Evolutionary conservation across 2,329 filamentous ascomycete species (phyloP).

Genomic region (Diaporthe destruens): DNA sequence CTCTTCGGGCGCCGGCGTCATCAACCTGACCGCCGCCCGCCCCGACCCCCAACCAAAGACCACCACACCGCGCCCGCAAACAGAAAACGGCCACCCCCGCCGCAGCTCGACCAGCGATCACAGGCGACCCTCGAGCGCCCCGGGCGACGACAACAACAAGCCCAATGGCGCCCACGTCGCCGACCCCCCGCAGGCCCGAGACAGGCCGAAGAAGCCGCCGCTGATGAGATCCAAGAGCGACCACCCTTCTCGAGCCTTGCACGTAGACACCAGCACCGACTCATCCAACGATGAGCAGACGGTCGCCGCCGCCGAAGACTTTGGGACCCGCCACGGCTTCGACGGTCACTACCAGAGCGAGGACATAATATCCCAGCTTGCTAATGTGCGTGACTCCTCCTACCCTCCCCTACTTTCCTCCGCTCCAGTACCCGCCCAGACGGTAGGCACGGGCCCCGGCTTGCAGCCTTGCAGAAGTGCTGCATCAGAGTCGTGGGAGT

Average conservation of each 20-base stretch:
- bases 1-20: slow-evolving; percentile 37
- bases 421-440: neutral
- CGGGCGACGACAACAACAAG: slow-evolving; percentile 54
- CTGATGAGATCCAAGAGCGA: slow-evolving; percentile 71
- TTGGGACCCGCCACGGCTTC: slow-evolving; percentile 83
- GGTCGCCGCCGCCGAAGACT: slow-evolving; percentile 57
- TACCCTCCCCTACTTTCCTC: neutral
- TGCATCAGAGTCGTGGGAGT: neutral
- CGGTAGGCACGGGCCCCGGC: neutral
- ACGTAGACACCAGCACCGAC: slow-evolving; percentile 47
- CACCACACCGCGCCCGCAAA: slow-evolving; percentile 34
- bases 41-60: slow-evolving; percentile 35
- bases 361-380: slow-evolving; percentile 87
- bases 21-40: slow-evolving; percentile 26
- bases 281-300: slow-evolving; percentile 52
- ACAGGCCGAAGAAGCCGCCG: slow-evolving; percentile 59
- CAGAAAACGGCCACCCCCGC: slow-evolving; percentile 38
- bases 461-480: neutral
- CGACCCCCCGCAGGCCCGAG: slow-evolving; percentile 37
- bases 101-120: slow-evolving; percentile 42
- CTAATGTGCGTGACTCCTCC: slow-evolving; percentile 71
- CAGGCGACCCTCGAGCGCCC: slow-evolving; percentile 60
- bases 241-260: slow-evolving; percentile 50
- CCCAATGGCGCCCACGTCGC: slow-evolving; percentile 47
- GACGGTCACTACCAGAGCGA: slow-evolving; percentile 92